These are phyloP conservation scores for Monilinia fructigena DNA, from an alignment of 2,329 filamentous ascomycete species.

Conservation along the genomic window DNA sequence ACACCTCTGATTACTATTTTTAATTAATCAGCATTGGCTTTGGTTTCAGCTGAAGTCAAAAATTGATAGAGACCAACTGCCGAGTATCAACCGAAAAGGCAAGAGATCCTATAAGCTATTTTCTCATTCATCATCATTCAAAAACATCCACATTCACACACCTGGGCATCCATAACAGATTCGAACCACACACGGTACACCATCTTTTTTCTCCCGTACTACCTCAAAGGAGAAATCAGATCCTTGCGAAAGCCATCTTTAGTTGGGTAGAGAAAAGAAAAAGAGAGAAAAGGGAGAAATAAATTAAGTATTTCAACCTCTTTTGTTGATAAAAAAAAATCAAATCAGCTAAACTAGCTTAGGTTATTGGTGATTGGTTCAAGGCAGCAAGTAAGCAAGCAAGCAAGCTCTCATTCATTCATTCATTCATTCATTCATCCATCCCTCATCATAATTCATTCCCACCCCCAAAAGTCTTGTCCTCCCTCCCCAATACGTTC, in stretches of 20 bases:
- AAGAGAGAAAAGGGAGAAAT: not conserved
- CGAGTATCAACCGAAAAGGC: conserved; percentile 13
- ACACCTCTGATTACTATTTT: not conserved
- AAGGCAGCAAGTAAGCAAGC: conserved; percentile 14
- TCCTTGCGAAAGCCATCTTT: too few relatives aligned
- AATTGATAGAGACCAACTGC: conserved; percentile 9
- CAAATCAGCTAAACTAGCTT: not conserved
- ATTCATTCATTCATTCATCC: not conserved
- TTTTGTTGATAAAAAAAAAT: too few relatives aligned
- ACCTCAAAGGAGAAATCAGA: not conserved
- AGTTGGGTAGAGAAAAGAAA: not conserved
- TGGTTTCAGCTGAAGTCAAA: not conserved
- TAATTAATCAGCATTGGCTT: not conserved
- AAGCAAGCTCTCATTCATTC: not conserved
- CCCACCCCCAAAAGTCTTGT: not conserved
- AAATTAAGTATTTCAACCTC: conserved; percentile 7
- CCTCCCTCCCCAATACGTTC: conserved; percentile 20
- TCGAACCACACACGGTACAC: not conserved
- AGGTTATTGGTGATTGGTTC: not conserved
- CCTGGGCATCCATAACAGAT: conserved; percentile 7
- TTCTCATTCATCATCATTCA: not conserved
- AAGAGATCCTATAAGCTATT: conserved; percentile 13
- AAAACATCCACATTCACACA: not conserved
- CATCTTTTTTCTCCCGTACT: conserved; percentile 13
- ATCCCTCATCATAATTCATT: too few relatives aligned